phyloP scores from a whole-genome alignment of 306 rosid species.

The Cicer arietinum region DNA sequence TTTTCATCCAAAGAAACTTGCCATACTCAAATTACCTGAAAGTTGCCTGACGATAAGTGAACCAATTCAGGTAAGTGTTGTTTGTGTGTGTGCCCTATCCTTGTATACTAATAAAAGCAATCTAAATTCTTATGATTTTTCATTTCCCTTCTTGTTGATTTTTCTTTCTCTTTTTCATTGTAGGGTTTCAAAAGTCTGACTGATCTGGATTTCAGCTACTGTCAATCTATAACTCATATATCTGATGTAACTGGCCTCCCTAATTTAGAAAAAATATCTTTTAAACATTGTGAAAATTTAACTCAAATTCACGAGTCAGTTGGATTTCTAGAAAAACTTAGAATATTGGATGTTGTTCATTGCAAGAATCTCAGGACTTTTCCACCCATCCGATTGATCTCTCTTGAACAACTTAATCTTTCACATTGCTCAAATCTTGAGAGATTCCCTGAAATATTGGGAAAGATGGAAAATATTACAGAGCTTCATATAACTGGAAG shows the following conservation, averaged over 20 bases:
- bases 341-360: not conserved
- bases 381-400: not conserved
- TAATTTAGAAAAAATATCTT: not conserved
- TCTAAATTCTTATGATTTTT: not conserved
- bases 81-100: not conserved
- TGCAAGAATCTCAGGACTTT: not conserved
- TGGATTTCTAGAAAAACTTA: constrained; percentile 4
- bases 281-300: not conserved
- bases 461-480: constrained; percentile 17
- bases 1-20: constrained; percentile 29
- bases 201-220: not conserved
- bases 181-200: not conserved
- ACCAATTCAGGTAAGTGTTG: constrained; percentile 13
- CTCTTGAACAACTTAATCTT: not conserved
- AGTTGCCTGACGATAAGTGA: not conserved
- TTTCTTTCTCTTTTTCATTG: not conserved
- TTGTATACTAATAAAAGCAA: not conserved
- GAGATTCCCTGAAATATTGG: constrained; percentile 4
- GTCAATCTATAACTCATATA: not conserved
- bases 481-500: not conserved
- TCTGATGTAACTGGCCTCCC: not conserved
- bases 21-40: constrained; percentile 2
- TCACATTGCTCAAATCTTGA: not conserved
- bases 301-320: not conserved
- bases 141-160: not conserved